Evolutionary conservation across 1,139 yeast genomes (phyloP), one percentile per base, ranked within the genome.

Genomic region (Ashbya aceris): DNA sequence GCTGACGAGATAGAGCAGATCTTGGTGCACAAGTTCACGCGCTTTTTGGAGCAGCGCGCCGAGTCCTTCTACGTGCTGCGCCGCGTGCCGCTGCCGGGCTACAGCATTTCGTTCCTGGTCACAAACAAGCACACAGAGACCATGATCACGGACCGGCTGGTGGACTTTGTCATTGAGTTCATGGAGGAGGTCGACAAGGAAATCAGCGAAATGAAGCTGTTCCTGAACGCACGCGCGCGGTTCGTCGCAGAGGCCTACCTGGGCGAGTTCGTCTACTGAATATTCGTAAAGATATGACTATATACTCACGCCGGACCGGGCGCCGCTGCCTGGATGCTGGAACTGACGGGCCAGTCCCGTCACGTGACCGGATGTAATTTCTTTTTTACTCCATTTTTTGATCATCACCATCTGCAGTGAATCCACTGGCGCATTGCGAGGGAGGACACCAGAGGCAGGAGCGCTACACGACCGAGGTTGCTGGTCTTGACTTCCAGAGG

Each of bases 111-210:
- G 17, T 93, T 91, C 61, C 72, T 91, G 60, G 78, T 91, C 54
- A 91, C 98, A 32, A 91, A 91, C 65, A 80, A 80, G 67, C 98
- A 91, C 65, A 87, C 96, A 8, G 97, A 91, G 64, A 83, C 83
- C 54, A 87, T 91, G 96, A 75, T 89, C 65, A 91, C 93, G 67
- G 91, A 83, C 58, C 93, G 93, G 65, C 74, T 91, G 58, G 96
- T 91, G 39, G 98, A 91, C 64, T 91, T 91, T 61, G 87, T 91
- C 55, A 86, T 91, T 56, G 97, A 91, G 67, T 91, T 93, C 63
- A 89, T 91, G 98, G 98, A 91, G 65, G 98, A 89, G 57, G 98
- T 91, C 23, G 99, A 91, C 65, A 91, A 89, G 68, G 99, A 91
- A 65, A 93, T 91, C 59, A 85, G 96, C 64, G 99, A 91, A 64